phyloP scores from a whole-genome alignment of 169 alveolate genomes.

The Theileria sp. region DNA sequence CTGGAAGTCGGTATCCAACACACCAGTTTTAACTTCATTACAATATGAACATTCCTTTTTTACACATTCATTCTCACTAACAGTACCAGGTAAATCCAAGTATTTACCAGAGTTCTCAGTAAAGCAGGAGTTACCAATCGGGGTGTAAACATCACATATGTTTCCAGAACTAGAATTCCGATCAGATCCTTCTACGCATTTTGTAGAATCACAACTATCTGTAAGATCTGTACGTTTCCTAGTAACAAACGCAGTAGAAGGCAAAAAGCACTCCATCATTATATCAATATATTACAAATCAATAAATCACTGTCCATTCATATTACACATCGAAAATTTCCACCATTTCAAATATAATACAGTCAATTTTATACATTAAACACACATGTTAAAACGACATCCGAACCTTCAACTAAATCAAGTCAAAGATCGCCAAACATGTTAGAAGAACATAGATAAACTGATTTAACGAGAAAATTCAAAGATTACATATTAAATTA shows the following conservation, averaged over 20 bases:
- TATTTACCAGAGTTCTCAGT: background rate
- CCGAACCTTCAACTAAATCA: background rate
- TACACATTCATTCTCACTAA: background rate
- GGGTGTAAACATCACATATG: conserved; percentile 25
- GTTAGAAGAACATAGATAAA: background rate
- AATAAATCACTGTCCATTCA: background rate
- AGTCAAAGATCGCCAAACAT: conserved; percentile 2
- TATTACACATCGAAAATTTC: background rate
- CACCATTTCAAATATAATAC: conserved; percentile 9
- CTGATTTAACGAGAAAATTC: background rate
- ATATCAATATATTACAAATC: conserved; percentile 18
- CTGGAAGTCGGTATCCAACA: background rate
- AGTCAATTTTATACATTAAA: background rate
- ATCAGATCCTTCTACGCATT: conserved; percentile 18
- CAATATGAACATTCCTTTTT: background rate
- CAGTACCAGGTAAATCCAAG: background rate
- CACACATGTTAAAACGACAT: conserved; percentile 15
- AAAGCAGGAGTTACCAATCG: conserved; percentile 1
- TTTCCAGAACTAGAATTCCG: background rate
- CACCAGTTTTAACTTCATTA: background rate
- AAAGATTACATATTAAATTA: background rate
- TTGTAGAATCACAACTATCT: conserved; percentile 20
- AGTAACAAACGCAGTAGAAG: conserved; percentile 8
- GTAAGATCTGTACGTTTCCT: background rate
- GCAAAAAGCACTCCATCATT: conserved; percentile 17